Conservation (phyloP, 495 filamentous ascomycete genomes). For the Cenococcum geophilum region DNA sequence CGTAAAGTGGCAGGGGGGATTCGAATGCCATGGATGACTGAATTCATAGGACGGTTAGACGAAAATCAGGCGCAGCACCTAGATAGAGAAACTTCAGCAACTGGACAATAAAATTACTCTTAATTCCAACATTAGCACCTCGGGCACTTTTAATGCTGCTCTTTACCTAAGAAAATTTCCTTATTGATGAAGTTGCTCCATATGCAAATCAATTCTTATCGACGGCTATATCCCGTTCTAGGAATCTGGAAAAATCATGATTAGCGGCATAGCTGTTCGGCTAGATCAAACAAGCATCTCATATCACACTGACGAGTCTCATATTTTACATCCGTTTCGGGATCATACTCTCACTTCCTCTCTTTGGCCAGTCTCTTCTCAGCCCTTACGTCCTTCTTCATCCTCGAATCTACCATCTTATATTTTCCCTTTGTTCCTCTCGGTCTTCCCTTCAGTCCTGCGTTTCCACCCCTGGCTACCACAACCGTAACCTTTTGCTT, state of each 20-base stretch:
- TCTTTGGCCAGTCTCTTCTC: slow-evolving; percentile 76
- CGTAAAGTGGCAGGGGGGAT: too few relatives aligned
- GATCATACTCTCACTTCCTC: slow-evolving; percentile 37
- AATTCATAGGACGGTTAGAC: too few relatives aligned
- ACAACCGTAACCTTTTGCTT: slow-evolving; percentile 81
- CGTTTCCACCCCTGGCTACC: slow-evolving; percentile 78
- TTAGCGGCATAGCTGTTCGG: background rate
- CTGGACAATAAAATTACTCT: too few relatives aligned
- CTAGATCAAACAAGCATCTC: background rate
- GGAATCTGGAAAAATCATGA: background rate
- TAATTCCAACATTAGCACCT: too few relatives aligned
- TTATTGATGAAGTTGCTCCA: too few relatives aligned
- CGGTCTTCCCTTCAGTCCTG: slow-evolving; percentile 71
- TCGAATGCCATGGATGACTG: too few relatives aligned
- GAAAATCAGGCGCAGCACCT: too few relatives aligned
- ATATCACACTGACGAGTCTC: background rate
- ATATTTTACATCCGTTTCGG: background rate
- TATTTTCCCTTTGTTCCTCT: slow-evolving; percentile 92
- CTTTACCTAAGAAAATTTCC: too few relatives aligned
- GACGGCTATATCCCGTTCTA: background rate
- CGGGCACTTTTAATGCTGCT: background rate
- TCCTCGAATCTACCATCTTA: slow-evolving; percentile 93
- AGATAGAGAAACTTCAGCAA: too few relatives aligned
- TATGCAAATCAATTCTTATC: background rate
- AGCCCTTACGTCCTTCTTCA: slow-evolving; percentile 97